Base-by-base conservation (phyloP, 106 monocot species). In the Dioscorea dumetorum region DNA sequence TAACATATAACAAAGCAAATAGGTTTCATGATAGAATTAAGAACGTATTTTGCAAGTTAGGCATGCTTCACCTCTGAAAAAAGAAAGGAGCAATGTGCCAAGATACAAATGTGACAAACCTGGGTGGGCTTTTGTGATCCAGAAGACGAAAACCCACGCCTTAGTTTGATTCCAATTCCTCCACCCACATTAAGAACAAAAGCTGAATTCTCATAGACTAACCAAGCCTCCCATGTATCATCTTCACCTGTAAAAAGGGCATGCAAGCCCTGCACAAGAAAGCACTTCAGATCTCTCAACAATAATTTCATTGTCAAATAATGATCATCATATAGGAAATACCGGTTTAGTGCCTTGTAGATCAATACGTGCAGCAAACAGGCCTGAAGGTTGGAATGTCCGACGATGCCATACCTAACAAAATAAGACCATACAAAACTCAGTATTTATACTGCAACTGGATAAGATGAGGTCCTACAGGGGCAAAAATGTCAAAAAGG, bases 181-280 rank as follows among this genome's bases (percentile, higher is more conserved):
- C 74, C 63, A 62, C 84, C 79, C 16, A 76, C 31, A 21, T 62
- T 79, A 50, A 87, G 49, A 60, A 77, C 34, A 72, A 81, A 74
- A 58, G 86, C 82, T 71, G 86, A 68, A 49, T 48, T 72, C 50
- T 79, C 84, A 80, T 67, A 76, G 32, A 63, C 76, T 61, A 99
- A 79, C 87, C 76, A 93, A 68, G 93, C 93, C 32, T 99, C 99
- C 99, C 99, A 99, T 62, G 87, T 87, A 63, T 85, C 87, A 80
- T 99, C 99, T 72, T 93, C 99, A 60, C 99, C 99, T 34, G 93
- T 99, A 83, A 99, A 99, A 78, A 99, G 91, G 65, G 93, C 99
- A 85, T 99, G 87, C 77, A 87, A 77, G 14, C 82, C 93, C 99
- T 99, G 70, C n/a, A 21, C 3, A 72, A 63, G 19, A 11, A 59